Percentiles rank a stretch among this genome's conserved stretches.
These are phyloP conservation scores for Solanum medicagineum DNA, from an alignment of 257 asterid genomes.

Conservation along the genomic window DNA sequence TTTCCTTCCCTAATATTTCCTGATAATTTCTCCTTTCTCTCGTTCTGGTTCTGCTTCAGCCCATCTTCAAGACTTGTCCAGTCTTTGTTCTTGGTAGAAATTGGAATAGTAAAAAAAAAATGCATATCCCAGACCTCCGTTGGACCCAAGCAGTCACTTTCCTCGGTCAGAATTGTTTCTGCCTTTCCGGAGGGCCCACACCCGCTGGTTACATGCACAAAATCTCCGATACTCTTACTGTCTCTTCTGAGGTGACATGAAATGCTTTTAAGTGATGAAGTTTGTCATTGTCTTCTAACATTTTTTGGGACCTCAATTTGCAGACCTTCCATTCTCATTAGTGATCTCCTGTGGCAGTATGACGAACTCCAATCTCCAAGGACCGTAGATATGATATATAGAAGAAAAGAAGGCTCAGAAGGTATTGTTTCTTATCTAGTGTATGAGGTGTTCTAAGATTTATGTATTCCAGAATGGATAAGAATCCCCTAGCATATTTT, in stretches of 20 bases:
- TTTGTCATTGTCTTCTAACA: background rate
- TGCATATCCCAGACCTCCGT: background rate
- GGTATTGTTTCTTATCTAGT: slow-evolving; percentile 29
- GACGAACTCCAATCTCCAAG: slow-evolving; percentile 42
- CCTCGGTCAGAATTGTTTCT: background rate
- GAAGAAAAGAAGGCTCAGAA: slow-evolving; percentile 36
- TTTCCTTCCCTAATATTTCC: background rate
- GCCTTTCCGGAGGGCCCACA: background rate
- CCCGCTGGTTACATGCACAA: background rate
- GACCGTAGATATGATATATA: slow-evolving; percentile 25
- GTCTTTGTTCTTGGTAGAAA: background rate
- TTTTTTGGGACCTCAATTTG: slow-evolving; percentile 11
- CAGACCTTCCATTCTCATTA: slow-evolving; percentile 83
- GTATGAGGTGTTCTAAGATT: background rate
- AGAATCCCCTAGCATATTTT: background rate
- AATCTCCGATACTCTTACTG: background rate
- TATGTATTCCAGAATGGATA: background rate
- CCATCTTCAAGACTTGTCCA: background rate
- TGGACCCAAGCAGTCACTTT: background rate
- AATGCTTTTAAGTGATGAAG: background rate
- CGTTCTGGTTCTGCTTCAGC: background rate
- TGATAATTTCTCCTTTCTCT: background rate
- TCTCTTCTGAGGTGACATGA: background rate
- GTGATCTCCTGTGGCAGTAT: slow-evolving; percentile 59
- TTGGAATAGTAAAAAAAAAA: background rate